phyloP scores from a whole-genome alignment of 2,329 filamentous ascomycete species.

The Raffaelea albimanens region DNA sequence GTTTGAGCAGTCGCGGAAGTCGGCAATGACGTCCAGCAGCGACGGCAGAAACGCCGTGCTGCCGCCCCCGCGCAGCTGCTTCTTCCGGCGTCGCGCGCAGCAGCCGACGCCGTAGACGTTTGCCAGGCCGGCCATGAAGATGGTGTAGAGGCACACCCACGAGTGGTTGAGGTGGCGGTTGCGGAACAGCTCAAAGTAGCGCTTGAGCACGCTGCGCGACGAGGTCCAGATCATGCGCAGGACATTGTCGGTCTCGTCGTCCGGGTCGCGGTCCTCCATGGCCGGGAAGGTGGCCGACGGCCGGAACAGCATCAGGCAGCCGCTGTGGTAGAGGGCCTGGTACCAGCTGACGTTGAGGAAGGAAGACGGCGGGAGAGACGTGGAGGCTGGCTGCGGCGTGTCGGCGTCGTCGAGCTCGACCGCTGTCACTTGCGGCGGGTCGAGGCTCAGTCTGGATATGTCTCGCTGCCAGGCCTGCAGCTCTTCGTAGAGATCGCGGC shows the following conservation, averaged over 20 bases:
- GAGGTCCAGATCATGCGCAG: conserved; percentile 1
- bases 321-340: conserved; percentile 8
- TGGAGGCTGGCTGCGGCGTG: no score
- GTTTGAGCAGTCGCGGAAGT: conserved; percentile 13
- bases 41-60: conserved; percentile 5
- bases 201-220: conserved; percentile 1
- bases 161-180: conserved; percentile 13
- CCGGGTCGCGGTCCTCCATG: neutral
- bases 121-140: conserved; percentile 14
- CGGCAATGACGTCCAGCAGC: conserved; percentile 7
- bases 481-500: no score
- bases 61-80: conserved; percentile 6
- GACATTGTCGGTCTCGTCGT: conserved; percentile 2
- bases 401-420: no score
- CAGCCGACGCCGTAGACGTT: conserved; percentile 12
- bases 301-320: conserved; percentile 9
- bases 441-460: no score
- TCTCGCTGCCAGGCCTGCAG: no score
- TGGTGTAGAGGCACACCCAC: conserved; percentile 13
- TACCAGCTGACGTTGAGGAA: conserved; percentile 6
- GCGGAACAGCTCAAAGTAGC: conserved; percentile 9
- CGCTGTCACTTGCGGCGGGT: no score
- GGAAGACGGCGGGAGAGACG: neutral
- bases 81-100: no score
- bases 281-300: conserved; percentile 6